Conservation (phyloP, 208 protist species). For the Leishmania aethiopica region DNA sequence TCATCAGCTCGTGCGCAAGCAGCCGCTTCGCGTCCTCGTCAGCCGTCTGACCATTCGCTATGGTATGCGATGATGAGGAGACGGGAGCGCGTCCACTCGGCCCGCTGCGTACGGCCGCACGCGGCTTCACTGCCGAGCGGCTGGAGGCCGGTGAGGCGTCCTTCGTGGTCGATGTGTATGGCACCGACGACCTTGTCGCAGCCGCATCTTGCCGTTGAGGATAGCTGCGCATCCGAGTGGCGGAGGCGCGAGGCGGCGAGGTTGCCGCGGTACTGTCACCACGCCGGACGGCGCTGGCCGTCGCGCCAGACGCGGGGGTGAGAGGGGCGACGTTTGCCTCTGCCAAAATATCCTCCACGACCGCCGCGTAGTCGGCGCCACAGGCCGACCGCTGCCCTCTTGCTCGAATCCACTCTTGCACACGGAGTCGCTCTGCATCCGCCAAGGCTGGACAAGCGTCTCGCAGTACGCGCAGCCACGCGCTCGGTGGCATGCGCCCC, state of each 20-base stretch:
- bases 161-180: background rate
- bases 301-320: background rate
- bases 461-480: slow-evolving; percentile 8
- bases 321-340: background rate
- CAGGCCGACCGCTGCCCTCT: slow-evolving; percentile 3
- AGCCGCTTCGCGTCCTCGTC: slow-evolving; percentile 2
- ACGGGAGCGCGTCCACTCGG: background rate
- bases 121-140: background rate
- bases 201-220: background rate
- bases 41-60: background rate
- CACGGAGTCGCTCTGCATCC: slow-evolving; percentile 1
- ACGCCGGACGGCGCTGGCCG: background rate
- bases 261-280: background rate
- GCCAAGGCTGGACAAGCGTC: slow-evolving; percentile 6
- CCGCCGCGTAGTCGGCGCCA: slow-evolving; percentile 10
- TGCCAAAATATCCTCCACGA: slow-evolving; percentile 15
- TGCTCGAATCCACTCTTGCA: background rate
- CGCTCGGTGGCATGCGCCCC: slow-evolving; percentile 1
- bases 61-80: background rate
- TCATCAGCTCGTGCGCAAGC: slow-evolving; percentile 35
- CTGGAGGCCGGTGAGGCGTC: background rate
- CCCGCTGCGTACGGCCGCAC: background rate
- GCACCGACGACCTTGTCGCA: background rate
- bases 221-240: background rate
- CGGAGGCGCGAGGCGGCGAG: background rate